Evolutionary conservation across 176 grass and related monocot species (phyloP).

Genomic region (Musa acuminata): DNA sequence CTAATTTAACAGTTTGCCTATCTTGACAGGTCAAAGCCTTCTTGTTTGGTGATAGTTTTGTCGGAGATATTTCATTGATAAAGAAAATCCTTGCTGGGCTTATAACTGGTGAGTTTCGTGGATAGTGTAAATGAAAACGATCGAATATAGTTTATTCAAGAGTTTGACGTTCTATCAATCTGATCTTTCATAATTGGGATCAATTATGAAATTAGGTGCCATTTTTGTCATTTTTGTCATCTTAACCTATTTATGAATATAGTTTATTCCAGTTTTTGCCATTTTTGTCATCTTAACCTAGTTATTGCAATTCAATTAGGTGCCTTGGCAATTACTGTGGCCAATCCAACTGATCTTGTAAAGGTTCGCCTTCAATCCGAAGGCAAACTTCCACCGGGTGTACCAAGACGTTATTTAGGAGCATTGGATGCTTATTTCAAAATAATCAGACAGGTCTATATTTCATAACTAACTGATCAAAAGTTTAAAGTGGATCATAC

Average conservation of each 20-base stretch:
- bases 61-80: constrained; percentile 66
- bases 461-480: background rate
- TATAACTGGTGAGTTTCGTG: constrained; percentile 48
- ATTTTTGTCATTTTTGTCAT: background rate
- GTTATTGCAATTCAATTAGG: constrained; percentile 30
- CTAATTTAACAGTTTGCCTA: background rate
- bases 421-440: constrained; percentile 72
- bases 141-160: background rate
- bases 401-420: constrained; percentile 58
- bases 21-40: constrained; percentile 59
- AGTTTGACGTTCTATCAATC: background rate
- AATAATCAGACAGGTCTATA: constrained; percentile 52
- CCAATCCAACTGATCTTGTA: constrained; percentile 95
- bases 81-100: constrained; percentile 84
- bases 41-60: constrained; percentile 61
- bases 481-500: too few species aligned
- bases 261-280: background rate
- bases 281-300: background rate
- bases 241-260: too few species aligned
- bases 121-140: background rate
- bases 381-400: constrained; percentile 69
- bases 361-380: constrained; percentile 88
- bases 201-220: too few species aligned
- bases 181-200: constrained; percentile 4
- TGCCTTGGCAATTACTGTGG: constrained; percentile 71